Evolutionary conservation across 495 filamentous ascomycete species (phyloP).

Genomic region (Penicillium samsonianum): DNA sequence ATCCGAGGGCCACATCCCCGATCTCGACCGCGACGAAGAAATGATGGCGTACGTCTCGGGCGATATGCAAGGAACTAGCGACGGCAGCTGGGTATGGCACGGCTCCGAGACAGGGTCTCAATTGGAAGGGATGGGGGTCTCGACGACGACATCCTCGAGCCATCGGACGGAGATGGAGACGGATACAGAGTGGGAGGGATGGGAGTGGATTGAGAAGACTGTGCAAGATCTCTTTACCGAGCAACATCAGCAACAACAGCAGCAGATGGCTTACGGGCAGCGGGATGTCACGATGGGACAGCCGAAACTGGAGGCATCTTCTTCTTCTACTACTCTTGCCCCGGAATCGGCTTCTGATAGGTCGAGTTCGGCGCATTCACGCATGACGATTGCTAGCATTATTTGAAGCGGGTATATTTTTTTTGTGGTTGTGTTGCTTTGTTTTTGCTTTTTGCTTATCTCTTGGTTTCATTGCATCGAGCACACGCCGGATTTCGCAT

Average conservation of each 20-base stretch:
- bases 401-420: conserved; percentile 43
- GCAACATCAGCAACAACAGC: conserved; percentile 34
- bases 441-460: background rate
- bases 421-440: background rate
- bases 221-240: conserved; percentile 49
- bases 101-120: conserved; percentile 58
- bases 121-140: conserved; percentile 31
- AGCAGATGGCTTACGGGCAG: conserved; percentile 21
- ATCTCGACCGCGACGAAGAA: conserved; percentile 81
- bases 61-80: conserved; percentile 81
- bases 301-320: conserved; percentile 20
- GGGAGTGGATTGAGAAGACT: conserved; percentile 54
- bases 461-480: background rate
- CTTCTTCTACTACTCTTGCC: conserved; percentile 32
- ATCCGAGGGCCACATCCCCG: conserved; percentile 43
- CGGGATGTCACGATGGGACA: conserved; percentile 16
- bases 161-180: conserved; percentile 12
- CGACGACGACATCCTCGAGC: conserved; percentile 6
- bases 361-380: conserved; percentile 46
- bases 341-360: conserved; percentile 41
- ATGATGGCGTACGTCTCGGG: conserved; percentile 85
- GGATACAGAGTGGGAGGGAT: conserved; percentile 50
- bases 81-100: conserved; percentile 86
- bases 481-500: background rate
- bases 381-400: conserved; percentile 81